Percentiles rank a stretch among this genome's conserved stretches.
These are phyloP conservation scores for Zostera marina DNA, from an alignment of 116 monocot genomes.

Conservation along the genomic window DNA sequence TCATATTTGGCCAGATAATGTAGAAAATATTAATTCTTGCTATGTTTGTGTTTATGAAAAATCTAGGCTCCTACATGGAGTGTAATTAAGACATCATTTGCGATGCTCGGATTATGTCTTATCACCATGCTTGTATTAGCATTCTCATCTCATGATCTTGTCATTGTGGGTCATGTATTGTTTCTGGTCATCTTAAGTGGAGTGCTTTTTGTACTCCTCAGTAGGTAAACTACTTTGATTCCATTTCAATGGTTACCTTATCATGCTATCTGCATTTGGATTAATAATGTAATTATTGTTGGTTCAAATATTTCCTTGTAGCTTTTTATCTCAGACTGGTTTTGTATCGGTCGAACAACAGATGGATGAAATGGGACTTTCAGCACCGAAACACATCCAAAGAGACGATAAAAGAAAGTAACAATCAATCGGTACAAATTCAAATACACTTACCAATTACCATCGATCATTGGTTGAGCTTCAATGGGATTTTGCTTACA, in stretches of 20 bases:
- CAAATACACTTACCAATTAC: too few relatives aligned
- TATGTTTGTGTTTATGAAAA: neutral
- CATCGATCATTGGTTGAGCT: too few relatives aligned
- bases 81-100: slow-evolving; percentile 56
- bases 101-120: slow-evolving; percentile 57
- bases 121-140: slow-evolving; percentile 70
- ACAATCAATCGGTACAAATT: neutral
- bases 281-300: neutral
- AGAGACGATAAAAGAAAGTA: slow-evolving; percentile 1
- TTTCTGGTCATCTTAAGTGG: slow-evolving; percentile 49
- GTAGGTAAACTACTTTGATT: slow-evolving; percentile 24
- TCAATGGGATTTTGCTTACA: too few relatives aligned
- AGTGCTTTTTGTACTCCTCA: slow-evolving; percentile 65
- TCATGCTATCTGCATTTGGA: neutral
- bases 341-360: slow-evolving; percentile 44
- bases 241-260: neutral
- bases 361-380: slow-evolving; percentile 37
- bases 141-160: slow-evolving; percentile 57
- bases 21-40: neutral
- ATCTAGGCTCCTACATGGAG: slow-evolving; percentile 66
- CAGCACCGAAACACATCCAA: neutral
- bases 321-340: slow-evolving; percentile 47
- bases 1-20: neutral
- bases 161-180: slow-evolving; percentile 50
- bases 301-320: slow-evolving; percentile 8